Evolutionary conservation across 2,329 filamentous ascomycete species (phyloP).

Genomic region (Zopfia rhizophila): DNA sequence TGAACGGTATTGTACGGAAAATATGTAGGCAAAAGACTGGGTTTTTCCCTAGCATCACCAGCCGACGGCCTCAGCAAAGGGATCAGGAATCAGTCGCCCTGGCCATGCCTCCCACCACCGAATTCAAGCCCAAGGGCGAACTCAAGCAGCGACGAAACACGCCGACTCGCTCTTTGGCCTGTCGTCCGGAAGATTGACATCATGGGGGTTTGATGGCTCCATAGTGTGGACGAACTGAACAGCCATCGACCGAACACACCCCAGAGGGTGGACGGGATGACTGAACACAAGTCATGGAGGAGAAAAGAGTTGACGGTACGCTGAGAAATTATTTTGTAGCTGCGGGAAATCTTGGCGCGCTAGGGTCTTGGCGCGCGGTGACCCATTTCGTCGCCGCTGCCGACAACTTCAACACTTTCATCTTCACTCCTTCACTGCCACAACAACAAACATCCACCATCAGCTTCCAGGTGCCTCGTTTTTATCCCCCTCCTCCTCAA

Average conservation of each 20-base stretch:
- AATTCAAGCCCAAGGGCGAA: constrained; percentile 51
- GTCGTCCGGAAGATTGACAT: constrained; percentile 93
- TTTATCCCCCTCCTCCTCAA: background rate
- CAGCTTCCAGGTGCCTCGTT: too few species aligned
- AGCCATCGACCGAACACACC: constrained; percentile 79
- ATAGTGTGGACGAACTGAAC: constrained; percentile 81
- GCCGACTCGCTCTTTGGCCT: constrained; percentile 85
- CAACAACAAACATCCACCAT: background rate
- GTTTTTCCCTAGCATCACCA: constrained; percentile 90
- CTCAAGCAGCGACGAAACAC: constrained; percentile 64
- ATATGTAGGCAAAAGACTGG: constrained; percentile 76
- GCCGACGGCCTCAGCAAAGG: constrained; percentile 90
- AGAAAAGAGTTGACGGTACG: constrained; percentile 46
- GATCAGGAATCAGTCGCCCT: constrained; percentile 60
- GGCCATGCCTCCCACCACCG: constrained; percentile 45
- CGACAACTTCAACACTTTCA: constrained; percentile 9
- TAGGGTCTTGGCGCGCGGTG: constrained; percentile 19
- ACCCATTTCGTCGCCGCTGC: constrained; percentile 7
- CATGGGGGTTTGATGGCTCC: constrained; percentile 81
- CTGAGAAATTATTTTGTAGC: constrained; percentile 25
- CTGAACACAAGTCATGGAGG: constrained; percentile 83
- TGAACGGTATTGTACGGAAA: too few species aligned
- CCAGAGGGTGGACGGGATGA: constrained; percentile 70
- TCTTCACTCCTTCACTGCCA: constrained; percentile 8
- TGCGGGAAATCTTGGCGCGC: constrained; percentile 34